These are phyloP conservation scores for Tetradesmus obliquus DNA, from an alignment of 139 green algal species.

Conservation along the genomic window DNA sequence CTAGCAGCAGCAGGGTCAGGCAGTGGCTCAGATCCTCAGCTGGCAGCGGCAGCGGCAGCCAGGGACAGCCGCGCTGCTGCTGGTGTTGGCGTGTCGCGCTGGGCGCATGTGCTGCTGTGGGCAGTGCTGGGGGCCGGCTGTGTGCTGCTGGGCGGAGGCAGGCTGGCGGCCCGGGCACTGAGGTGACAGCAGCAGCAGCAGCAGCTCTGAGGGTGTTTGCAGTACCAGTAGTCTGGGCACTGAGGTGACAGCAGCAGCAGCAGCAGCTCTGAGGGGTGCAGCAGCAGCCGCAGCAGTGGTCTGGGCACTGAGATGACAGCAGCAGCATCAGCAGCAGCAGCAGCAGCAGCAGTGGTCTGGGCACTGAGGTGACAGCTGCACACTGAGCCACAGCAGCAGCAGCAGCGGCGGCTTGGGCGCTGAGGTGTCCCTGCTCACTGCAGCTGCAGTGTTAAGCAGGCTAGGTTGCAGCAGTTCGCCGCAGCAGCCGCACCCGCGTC, in stretches of 20 bases:
- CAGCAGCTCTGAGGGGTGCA: not conserved
- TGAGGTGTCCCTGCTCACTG: too few relatives aligned
- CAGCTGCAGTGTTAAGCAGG: not conserved
- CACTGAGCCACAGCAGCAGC: not conserved
- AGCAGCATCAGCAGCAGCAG: too few relatives aligned
- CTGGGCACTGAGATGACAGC: too few relatives aligned
- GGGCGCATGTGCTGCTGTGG: slow-evolving; percentile 4
- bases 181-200: slow-evolving; percentile 29
- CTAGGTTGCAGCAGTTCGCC: too few relatives aligned
- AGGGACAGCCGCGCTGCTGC: not conserved
- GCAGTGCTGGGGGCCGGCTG: not conserved
- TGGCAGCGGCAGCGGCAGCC: not conserved
- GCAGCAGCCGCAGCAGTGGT: not conserved
- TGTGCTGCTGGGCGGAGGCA: slow-evolving; percentile 5
- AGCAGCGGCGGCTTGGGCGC: too few relatives aligned
- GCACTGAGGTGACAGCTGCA: too few relatives aligned
- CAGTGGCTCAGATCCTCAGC: not conserved
- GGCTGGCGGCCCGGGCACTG: not conserved
- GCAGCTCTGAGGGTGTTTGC: slow-evolving; percentile 1
- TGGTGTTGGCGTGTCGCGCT: not conserved
- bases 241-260: not conserved
- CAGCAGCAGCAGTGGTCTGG: too few relatives aligned
- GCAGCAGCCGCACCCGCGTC: not conserved
- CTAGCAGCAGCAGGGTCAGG: slow-evolving; percentile 5
- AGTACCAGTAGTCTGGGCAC: not conserved